Conservation (phyloP, 1,284 basidiomycete genomes). For the Dichomitus squalens region DNA sequence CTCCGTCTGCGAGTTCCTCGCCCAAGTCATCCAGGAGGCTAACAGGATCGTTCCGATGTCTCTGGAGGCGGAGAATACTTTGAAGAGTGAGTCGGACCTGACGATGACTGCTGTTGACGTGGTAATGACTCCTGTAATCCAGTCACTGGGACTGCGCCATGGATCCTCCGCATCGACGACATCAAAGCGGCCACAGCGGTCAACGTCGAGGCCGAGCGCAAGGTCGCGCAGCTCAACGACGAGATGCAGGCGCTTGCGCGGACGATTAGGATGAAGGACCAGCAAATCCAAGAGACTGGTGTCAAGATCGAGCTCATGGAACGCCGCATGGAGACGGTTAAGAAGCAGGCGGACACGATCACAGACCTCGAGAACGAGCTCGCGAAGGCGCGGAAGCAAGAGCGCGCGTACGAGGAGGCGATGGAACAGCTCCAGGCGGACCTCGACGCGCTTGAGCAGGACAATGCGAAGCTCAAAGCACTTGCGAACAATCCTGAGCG, state of each 20-base stretch:
- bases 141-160: conserved; percentile 85
- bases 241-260: conserved; percentile 88
- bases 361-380: conserved; percentile 82
- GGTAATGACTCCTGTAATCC: conserved; percentile 9
- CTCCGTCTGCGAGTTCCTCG: conserved; percentile 70
- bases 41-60: conserved; percentile 69
- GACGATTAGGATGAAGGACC: conserved; percentile 84
- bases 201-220: conserved; percentile 91
- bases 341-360: conserved; percentile 87
- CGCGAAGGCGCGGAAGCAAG: conserved; percentile 81
- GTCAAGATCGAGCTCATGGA: conserved; percentile 97
- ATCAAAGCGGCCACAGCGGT: conserved; percentile 83
- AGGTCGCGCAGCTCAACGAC: conserved; percentile 83
- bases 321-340: conserved; percentile 86
- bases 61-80: conserved; percentile 75
- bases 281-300: conserved; percentile 83
- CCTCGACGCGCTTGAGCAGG: conserved; percentile 83
- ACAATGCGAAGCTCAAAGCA: conserved; percentile 82
- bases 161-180: conserved; percentile 86
- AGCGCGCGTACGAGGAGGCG: conserved; percentile 88
- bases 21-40: conserved; percentile 71
- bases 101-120: neutral
- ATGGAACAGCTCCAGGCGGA: conserved; percentile 93
- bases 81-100: conserved; percentile 64
- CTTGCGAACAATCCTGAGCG: conserved; percentile 63